Evolutionary conservation across 768 basidiomycete species (phyloP), one percentile per base, ranked within the genome.

Genomic region (Amanita subjunquillea): DNA sequence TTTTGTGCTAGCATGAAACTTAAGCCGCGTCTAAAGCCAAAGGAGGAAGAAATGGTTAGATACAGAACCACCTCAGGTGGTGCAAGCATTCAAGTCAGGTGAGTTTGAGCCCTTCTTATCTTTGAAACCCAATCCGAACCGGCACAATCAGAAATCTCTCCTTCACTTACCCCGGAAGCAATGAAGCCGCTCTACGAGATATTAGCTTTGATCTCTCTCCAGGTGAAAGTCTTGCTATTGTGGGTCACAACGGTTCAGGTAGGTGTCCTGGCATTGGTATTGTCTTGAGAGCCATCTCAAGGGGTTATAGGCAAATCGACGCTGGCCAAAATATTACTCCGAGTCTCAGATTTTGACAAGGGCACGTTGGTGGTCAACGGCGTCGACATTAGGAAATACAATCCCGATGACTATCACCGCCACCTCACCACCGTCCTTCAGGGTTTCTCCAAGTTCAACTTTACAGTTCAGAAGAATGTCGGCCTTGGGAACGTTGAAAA

Each of bases 201-300:
- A 74, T 93, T 59, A 86, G 71, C 59, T 80, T 94, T 55, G 74
- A 72, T 23, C 71, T 94, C 41, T 69, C 78, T 51, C 71, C 88
- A 13, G 91, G 91, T 10, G 86, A 90, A 69, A 83, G 75, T 37
- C 75, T 93, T 46, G 91, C 91, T 10, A 83, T 94, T 55, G 91
- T 92, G 20, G 91, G 87, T 17, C 84, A 79, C 65, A 89, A 90
- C 64, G 87, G 87, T 57, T 90, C 87, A 57, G 87, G 87, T 78
- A 65, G 64, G 73, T 65, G 20, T 42, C 60, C 45, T 12, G 13
- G 4, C 12, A 55, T 59, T 42, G 27, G 36, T 29, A 34, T 47
- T 57, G 62, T 51, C 32, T 34, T 50, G 44, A 50, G 54, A 56
- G 52, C 52, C 25, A 17, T 27, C 55, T 53, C 43, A 57, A 43